Base-by-base conservation (phyloP, 495 filamentous ascomycete species). In the Aspergillus steynii region DNA sequence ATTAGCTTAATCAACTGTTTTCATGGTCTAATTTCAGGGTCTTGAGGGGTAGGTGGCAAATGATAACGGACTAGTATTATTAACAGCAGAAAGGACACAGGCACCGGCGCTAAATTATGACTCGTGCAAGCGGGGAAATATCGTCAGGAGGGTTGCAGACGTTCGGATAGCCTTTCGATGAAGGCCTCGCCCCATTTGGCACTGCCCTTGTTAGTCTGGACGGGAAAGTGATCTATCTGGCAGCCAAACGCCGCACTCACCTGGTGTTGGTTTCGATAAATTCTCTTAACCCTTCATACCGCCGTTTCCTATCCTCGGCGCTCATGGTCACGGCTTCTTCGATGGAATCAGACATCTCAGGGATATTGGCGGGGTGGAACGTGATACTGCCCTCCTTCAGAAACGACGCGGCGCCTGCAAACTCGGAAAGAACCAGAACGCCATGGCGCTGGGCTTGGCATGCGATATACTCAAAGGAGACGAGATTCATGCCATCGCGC, bases 401-500 rank as follows among this genome's bases (percentile, higher is more conserved):
- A 52, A 88, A 92, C 56, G 94, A 88, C 0, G 94, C 91, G 0
- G 94, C 92, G 2, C 94, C 94, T 0, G 93, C 89, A 68, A 97
- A 96, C 68, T 97, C 93, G 52, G 92, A 96, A 9, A 98, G 83
- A 27, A 96, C 90, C 82, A 98, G 89, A 4, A 91, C 89, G 6
- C 94, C 94, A 67, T 96, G 89, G 9, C 88, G 83, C 62, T 93
- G 82, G 61, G 88, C 79, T 68, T 97, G 94, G 34, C 88, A 92
- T 2, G 94, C 93, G 53, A 97, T 92, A 74, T 97, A 98, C 74
- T 98, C 94, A 75, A 93, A 97, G 27, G 90, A 92, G 28, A 98
- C 94, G 9, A 97, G 84, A 70, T 98, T 98, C 94, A 98, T 97
- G 60, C 94, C 94, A 68, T 97, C 94, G n/a, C 93, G 83, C 1